Percentiles rank a stretch among this genome's conserved stretches.
Conservation (phyloP, 2,329 filamentous ascomycete species). For the Xylariaceae sp. region DNA sequence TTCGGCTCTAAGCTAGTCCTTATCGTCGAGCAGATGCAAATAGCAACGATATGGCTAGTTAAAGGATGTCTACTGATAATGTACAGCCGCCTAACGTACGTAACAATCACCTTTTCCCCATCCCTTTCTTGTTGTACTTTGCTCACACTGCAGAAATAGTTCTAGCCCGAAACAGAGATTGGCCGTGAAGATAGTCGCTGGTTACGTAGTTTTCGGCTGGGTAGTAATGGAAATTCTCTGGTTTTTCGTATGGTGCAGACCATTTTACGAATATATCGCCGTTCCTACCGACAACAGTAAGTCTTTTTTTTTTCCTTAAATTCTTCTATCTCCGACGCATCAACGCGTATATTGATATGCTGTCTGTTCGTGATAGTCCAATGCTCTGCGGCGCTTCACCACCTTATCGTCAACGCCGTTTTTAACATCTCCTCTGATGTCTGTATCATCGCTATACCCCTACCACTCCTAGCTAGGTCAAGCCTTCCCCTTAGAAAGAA, state of each 20-base stretch:
- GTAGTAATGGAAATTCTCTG: constrained; percentile 42
- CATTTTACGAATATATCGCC: constrained; percentile 55
- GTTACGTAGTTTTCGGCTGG: constrained; percentile 45
- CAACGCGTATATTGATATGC: too few relatives aligned
- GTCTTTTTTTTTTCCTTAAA: constrained; percentile 13
- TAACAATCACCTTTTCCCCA: constrained; percentile 4
- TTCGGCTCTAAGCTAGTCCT: constrained; percentile 60
- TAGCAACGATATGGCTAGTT: constrained; percentile 53
- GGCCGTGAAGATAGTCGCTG: constrained; percentile 45
- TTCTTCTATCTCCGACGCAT: neutral
- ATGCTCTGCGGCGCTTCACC: constrained; percentile 54
- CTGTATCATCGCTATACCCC: constrained; percentile 54
- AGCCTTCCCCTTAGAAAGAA: constrained; percentile 50
- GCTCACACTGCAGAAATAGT: constrained; percentile 26
- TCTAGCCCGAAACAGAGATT: constrained; percentile 44
- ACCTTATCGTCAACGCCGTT: constrained; percentile 54
- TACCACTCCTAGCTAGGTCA: constrained; percentile 50
- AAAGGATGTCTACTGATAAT: constrained; percentile 56
- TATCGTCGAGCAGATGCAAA: constrained; percentile 59
- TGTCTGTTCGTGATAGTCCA: constrained; percentile 42
- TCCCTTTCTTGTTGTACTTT: neutral
- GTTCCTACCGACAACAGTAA: constrained; percentile 48
- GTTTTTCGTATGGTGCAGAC: constrained; percentile 49
- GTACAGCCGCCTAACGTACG: constrained; percentile 52
- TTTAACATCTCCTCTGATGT: constrained; percentile 60